Base-by-base conservation (phyloP, 2,329 filamentous ascomycete genomes). In the Apiospora kogelbergensis region DNA sequence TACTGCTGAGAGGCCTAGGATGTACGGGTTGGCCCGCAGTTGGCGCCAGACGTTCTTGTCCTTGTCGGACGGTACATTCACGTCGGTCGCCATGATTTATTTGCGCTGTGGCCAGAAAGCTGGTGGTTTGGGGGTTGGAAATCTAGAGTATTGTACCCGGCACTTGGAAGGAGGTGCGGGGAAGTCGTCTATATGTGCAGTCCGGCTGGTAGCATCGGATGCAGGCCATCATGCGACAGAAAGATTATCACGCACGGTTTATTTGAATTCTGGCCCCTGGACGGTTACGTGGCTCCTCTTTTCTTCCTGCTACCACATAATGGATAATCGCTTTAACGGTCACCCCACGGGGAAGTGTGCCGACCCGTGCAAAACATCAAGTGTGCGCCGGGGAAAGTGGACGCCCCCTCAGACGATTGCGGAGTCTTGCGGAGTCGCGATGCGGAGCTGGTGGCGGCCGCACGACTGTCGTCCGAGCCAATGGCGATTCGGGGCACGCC, bases 391-490 rank as follows among this genome's bases (percentile, higher is more conserved):
- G 53, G 53, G 53, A 60, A 60, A 60, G 53, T 37, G 53, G 30
- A 22, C n/a, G 53, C 53, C 30, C n/a, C 42, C 44, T 53, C 44
- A 40, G 30, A 26, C 30, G 11, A 66, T 66, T 66, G 44, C 65
- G 65, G 64, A 48, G 64, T 37, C 6, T 26, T 33, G 48, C 26
- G 48, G 53, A 60, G 53, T 37, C 53, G 53, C 17, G 53, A 57
- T 57, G 48, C 48, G 48, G 48, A 57, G 48, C 53, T 1, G 9
- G 17, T 57, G 30, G 33, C 33, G 33, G 15, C 42, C 65, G 65
- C 26, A 66, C 65, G 20, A 53, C 20, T 46, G 65, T 66, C 44
- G 65, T 20, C 65, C 65, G 65, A 46, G 44, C 65, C 65, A 66
- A 66, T 66, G 24, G 10, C 3, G 26, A 11, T 53, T 33, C 48